Conservation (phyloP, 225 moss, liverwort and hornwort species). For the Sphagnum contortum region DNA sequence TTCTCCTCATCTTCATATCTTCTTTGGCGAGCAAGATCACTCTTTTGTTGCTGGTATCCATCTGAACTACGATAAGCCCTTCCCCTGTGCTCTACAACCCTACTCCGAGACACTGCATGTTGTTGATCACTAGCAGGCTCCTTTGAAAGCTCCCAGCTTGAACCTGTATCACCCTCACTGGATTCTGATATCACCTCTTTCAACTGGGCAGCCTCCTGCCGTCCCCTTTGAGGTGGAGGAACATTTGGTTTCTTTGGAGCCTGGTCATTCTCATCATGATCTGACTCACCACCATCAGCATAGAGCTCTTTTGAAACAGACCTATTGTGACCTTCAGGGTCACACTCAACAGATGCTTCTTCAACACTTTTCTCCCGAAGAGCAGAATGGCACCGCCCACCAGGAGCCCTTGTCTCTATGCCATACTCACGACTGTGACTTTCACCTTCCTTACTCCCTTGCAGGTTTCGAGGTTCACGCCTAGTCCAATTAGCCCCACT, state of each 20-base stretch:
- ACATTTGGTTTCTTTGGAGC: constrained; percentile 62
- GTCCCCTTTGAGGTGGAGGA: constrained; percentile 30
- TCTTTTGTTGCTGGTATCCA: constrained; percentile 18
- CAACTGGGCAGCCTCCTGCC: constrained; percentile 29
- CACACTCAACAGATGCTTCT: constrained; percentile 46
- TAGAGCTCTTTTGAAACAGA: constrained; percentile 59
- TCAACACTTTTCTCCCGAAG: constrained; percentile 57
- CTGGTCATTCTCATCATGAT: constrained; percentile 41
- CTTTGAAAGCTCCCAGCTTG: constrained; percentile 59
- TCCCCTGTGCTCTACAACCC: constrained; percentile 26
- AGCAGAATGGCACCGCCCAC: constrained; percentile 43
- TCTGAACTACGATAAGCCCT: constrained; percentile 14
- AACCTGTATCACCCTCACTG: constrained; percentile 48
- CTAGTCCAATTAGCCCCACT: constrained; percentile 71
- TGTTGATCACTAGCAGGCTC: constrained; percentile 48
- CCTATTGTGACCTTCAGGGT: constrained; percentile 62
- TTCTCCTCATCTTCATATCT: constrained; percentile 16
- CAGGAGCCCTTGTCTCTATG: constrained; percentile 36
- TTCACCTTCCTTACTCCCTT: constrained; percentile 59
- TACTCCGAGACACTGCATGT: constrained; percentile 36
- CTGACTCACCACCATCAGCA: constrained; percentile 54
- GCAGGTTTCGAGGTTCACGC: constrained; percentile 48
- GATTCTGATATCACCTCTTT: constrained; percentile 48
- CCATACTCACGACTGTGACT: constrained; percentile 67
- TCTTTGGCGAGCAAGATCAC: constrained; percentile 31